These are phyloP conservation scores for Rhizopogon rudus DNA, from an alignment of 768 basidiomycete genomes.

Conservation along the genomic window DNA sequence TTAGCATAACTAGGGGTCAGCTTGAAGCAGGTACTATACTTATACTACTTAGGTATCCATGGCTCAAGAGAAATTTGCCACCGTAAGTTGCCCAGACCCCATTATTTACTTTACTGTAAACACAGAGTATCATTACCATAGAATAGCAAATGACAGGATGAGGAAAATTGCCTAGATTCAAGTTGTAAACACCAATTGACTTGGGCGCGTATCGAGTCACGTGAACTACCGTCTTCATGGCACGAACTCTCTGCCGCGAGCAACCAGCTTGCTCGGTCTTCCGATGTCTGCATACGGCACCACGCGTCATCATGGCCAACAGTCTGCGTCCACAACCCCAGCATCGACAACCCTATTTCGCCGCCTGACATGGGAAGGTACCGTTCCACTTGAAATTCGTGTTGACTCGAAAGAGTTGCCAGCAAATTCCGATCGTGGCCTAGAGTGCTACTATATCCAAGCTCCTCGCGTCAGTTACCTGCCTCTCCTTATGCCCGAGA, in stretches of 20 bases:
- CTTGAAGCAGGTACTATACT: no score
- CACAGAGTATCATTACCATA: no score
- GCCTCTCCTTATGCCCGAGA: conserved; percentile 84
- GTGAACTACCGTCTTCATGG: neutral
- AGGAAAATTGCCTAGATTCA: no score
- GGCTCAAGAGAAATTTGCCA: no score
- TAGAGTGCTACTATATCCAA: conserved; percentile 88
- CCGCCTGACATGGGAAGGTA: conserved; percentile 86
- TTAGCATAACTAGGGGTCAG: no score
- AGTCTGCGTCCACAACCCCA: conserved; percentile 42
- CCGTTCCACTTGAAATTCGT: conserved; percentile 84
- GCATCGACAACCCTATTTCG: conserved; percentile 82
- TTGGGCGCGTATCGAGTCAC: neutral
- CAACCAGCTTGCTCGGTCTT: neutral
- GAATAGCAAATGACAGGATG: no score
- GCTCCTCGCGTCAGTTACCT: conserved; percentile 93
- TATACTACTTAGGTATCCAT: no score
- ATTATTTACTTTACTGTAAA: no score
- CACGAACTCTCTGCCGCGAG: neutral
- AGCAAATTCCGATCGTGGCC: conserved; percentile 81
- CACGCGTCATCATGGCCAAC: conserved; percentile 40
- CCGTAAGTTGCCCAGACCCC: no score
- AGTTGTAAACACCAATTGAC: no score
- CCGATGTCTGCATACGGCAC: conserved; percentile 51
- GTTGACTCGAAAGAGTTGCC: conserved; percentile 88